phyloP scores from a whole-genome alignment of 225 moss, liverwort and hornwort genomes.

The Marchantia paleacea region DNA sequence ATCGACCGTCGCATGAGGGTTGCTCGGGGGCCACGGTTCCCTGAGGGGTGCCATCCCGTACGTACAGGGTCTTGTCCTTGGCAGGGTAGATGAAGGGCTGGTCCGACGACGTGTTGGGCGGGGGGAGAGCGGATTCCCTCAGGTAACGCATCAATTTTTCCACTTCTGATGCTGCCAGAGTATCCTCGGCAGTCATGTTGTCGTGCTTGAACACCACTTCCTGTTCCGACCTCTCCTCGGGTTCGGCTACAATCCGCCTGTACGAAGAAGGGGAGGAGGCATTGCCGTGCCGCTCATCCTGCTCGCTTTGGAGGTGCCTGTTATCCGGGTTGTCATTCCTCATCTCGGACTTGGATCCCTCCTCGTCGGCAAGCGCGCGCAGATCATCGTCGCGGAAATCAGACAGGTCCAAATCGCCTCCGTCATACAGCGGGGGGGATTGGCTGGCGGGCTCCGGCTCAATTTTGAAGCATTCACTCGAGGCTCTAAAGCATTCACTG shows the following conservation, averaged over 20 bases:
- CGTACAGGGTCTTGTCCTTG: conserved; percentile 17
- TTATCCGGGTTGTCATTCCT: conserved; percentile 19
- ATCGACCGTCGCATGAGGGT: conserved; percentile 31
- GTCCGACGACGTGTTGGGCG: neutral
- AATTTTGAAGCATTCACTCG: conserved; percentile 12
- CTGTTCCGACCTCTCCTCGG: neutral
- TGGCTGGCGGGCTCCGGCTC: neutral
- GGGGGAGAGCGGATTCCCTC: conserved; percentile 20
- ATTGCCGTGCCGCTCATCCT: neutral
- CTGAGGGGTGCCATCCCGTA: conserved; percentile 31
- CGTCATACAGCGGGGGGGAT: neutral
- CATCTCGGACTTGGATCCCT: neutral
- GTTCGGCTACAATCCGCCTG: neutral
- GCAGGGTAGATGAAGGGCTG: neutral
- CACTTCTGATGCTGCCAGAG: conserved; percentile 14
- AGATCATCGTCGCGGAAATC: neutral
- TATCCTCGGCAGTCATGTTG: conserved; percentile 22
- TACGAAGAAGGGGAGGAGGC: neutral
- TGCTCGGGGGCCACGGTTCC: conserved; percentile 19
- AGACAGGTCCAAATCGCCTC: conserved; percentile 2
- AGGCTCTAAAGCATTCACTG: neutral
- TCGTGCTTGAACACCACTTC: conserved; percentile 19
- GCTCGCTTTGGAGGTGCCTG: conserved; percentile 34
- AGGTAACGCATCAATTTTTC: conserved; percentile 24
- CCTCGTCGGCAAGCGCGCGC: neutral